Evolutionary conservation across 352 stramenopile species (phyloP).

Genomic region (Phytophthora cryptogea): DNA sequence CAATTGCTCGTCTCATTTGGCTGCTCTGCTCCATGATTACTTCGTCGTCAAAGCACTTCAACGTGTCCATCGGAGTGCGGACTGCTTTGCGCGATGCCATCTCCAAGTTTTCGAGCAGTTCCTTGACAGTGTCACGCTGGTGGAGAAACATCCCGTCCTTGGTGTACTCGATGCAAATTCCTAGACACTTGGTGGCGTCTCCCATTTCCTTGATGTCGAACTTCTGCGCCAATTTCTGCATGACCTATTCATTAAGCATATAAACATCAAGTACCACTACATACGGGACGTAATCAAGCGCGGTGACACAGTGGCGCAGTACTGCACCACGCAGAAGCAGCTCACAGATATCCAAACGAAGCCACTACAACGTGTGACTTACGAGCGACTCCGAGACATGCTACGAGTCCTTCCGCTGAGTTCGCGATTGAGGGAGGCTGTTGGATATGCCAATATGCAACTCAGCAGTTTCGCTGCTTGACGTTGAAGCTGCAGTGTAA

Average conservation of each 20-base stretch:
- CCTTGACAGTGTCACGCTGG: constrained; percentile 1
- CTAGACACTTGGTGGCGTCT: neutral
- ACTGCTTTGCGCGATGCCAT: neutral
- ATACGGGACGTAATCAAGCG: no score
- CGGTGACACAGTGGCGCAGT: no score
- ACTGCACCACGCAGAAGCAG: no score
- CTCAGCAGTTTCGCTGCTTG: no score
- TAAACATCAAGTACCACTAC: no score
- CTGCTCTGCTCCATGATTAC: neutral
- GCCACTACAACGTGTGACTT: no score
- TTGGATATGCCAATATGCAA: no score
- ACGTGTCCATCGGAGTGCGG: neutral
- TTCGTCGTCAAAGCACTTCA: neutral
- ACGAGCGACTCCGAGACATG: no score
- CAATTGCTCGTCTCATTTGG: neutral
- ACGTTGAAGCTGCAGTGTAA: no score
- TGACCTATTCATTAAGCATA: constrained; percentile 8
- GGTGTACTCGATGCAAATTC: constrained; percentile 1
- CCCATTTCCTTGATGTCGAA: constrained; percentile 15
- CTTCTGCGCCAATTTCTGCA: neutral
- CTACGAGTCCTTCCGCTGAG: no score
- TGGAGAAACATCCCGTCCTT: constrained; percentile 1
- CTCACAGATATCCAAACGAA: no score
- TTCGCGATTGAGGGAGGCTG: no score
- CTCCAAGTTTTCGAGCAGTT: neutral